Conservation (phyloP, 306 rosid genomes). For the Castanea crenata region DNA sequence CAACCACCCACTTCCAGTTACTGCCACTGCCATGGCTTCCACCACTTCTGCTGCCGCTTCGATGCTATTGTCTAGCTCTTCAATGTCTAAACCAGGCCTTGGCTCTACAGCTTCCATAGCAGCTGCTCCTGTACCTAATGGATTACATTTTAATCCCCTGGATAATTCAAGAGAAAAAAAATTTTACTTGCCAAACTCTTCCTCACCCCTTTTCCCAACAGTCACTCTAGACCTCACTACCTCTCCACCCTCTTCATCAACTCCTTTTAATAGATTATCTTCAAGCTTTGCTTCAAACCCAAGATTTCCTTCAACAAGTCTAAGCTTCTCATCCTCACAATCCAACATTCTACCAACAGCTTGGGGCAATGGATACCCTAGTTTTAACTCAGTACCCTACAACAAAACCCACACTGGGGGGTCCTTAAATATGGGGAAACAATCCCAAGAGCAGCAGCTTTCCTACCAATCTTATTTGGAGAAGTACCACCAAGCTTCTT, state of each 20-base stretch:
- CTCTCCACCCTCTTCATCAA: conserved; percentile 21
- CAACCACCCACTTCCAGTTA: conserved; percentile 40
- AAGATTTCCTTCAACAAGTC: conserved; percentile 14
- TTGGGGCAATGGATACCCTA: conserved; percentile 27
- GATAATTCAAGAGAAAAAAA: conserved; percentile 34
- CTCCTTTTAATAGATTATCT: conserved; percentile 16
- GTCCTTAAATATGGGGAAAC: conserved; percentile 18
- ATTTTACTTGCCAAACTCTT: conserved; percentile 31
- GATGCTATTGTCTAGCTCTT: conserved; percentile 52
- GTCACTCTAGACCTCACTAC: conserved; percentile 57
- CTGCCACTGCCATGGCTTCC: conserved; percentile 49
- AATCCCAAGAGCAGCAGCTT: conserved; percentile 35
- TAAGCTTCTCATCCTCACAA: conserved; percentile 24
- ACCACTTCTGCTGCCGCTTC: conserved; percentile 39
- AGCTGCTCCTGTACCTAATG: conserved; percentile 18
- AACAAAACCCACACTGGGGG: conserved; percentile 21
- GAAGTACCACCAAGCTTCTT: conserved; percentile 28
- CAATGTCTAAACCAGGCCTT: conserved; percentile 44
- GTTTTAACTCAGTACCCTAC: not conserved
- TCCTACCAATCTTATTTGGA: conserved; percentile 31
- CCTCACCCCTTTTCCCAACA: conserved; percentile 45
- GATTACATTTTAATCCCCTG: conserved; percentile 29
- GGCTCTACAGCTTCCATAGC: conserved; percentile 18
- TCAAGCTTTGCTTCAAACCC: conserved; percentile 16
- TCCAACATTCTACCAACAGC: conserved; percentile 11